Evolutionary conservation across 1,284 basidiomycete genomes (phyloP).

Genomic region (Rhodofomes roseus): DNA sequence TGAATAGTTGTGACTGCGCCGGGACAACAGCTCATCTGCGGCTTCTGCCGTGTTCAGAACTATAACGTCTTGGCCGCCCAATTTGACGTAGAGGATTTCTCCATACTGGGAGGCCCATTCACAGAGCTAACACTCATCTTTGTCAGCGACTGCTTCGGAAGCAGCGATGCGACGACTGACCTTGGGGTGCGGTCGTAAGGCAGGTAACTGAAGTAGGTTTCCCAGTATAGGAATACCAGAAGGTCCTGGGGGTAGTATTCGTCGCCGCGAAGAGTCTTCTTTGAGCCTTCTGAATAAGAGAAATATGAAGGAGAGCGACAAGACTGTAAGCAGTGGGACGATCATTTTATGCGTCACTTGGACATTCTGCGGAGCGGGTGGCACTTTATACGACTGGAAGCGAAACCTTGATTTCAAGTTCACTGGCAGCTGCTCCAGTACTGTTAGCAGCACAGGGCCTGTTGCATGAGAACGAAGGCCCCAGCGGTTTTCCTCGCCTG

Average conservation of each 20-base stretch:
- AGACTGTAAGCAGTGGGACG: neutral
- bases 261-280: neutral
- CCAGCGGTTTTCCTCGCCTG: neutral
- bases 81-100: conserved; percentile 21
- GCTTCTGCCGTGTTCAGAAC: conserved; percentile 32
- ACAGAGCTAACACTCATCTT: conserved; percentile 15
- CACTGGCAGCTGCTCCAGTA: too few relatives aligned
- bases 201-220: conserved; percentile 3
- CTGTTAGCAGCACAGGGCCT: neutral
- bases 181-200: conserved; percentile 7
- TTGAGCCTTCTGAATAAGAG: neutral
- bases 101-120: conserved; percentile 30
- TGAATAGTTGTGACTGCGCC: conserved; percentile 28
- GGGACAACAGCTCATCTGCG: conserved; percentile 29
- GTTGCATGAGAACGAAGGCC: neutral
- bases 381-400: neutral
- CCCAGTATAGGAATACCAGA: conserved; percentile 4
- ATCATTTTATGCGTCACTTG: neutral
- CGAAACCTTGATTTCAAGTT: neutral
- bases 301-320: neutral
- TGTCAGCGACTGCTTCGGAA: neutral
- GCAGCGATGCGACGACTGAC: neutral
- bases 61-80: conserved; percentile 28
- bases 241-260: conserved; percentile 3
- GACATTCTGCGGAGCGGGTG: neutral